These are phyloP conservation scores for Herpetomonas tarakana DNA, from an alignment of 208 protist genomes.

Conservation along the genomic window DNA sequence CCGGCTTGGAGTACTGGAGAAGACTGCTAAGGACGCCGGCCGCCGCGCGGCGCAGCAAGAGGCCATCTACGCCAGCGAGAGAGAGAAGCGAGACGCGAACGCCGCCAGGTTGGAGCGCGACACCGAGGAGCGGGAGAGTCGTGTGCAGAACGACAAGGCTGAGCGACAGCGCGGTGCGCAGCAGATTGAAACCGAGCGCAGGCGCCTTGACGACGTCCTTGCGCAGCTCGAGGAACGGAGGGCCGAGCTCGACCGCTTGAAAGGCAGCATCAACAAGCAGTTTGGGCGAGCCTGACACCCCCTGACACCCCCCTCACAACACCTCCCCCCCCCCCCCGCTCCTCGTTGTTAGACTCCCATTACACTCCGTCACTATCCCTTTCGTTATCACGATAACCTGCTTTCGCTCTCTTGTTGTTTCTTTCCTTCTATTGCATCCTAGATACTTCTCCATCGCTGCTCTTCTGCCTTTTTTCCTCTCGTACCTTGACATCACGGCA, in stretches of 20 bases:
- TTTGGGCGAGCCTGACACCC: slow-evolving; percentile 18
- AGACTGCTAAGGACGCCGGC: slow-evolving; percentile 20
- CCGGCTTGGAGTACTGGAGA: slow-evolving; percentile 19
- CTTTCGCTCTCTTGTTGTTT: neutral
- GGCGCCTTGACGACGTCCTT: slow-evolving; percentile 34
- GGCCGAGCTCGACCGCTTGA: slow-evolving; percentile 38
- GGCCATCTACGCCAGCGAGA: slow-evolving; percentile 29
- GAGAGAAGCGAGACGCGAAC: slow-evolving; percentile 60
- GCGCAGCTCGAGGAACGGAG: slow-evolving; percentile 36
- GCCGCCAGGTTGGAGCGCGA: slow-evolving; percentile 32
- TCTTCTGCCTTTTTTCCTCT: neutral
- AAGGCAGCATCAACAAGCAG: slow-evolving; percentile 57
- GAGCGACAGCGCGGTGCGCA: slow-evolving; percentile 41
- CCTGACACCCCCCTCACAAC: neutral
- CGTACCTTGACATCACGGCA: neutral
- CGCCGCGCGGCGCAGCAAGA: slow-evolving; percentile 26
- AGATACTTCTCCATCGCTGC: neutral
- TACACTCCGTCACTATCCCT: too few relatives aligned
- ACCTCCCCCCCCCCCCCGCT: neutral
- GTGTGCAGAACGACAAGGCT: slow-evolving; percentile 30
- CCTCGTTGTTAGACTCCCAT: neutral
- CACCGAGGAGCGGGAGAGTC: slow-evolving; percentile 44
- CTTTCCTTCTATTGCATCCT: slow-evolving; percentile 6
- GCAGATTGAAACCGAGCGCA: slow-evolving; percentile 45
- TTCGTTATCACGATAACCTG: slow-evolving; percentile 4